Base-by-base conservation (phyloP, 768 basidiomycete genomes). In the Boletus fagicola region DNA sequence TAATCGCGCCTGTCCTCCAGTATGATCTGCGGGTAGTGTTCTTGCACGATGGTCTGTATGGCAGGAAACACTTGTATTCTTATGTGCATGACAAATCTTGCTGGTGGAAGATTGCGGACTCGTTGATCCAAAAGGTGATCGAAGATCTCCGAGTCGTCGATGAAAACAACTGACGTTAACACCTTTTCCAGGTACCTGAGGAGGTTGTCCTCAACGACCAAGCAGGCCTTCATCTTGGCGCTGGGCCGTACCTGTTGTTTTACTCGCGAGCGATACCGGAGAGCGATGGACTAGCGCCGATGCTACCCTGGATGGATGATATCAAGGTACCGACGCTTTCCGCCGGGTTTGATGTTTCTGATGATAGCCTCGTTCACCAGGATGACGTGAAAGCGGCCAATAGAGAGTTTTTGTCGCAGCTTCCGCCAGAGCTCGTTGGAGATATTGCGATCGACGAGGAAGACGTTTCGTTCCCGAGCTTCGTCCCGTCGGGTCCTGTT, bases 81-180 rank as follows among this genome's bases (percentile, higher is more conserved):
- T 94, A 92, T 60, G 83, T 90, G 13, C 81, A 85, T 57, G 70
- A 68, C 30, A 78, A 82, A 44, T 85, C 80, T 6, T 72, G 68
- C 4, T 94, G 91, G 91, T 93, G 89, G 88, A 92, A 89, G 73
- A 87, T 84, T 3, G 77, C 87, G 9, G 92, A 92, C 63, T 81
- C 82, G 56, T 73, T 75, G 12, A 86, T 91, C 3, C 83, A 81
- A 1, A 82, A 88, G 79, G 90, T 84, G 57, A 48, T 18, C 10
- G 1, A 56, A 5, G 3, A 12, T 11, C 10, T 40, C 13, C 31
- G 12, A 33, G 30, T 22, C 24, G 4, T 39, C 7, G 13, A 28
- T 12, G 22, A 3, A 10, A 24, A 42, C 13, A 11, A 47, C 22
- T 38, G 40, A 36, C 60, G 40, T 51, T 43, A 53, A 46, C n/a